Conservation (phyloP, 441 rosid species). For the Breynia disticha region DNA sequence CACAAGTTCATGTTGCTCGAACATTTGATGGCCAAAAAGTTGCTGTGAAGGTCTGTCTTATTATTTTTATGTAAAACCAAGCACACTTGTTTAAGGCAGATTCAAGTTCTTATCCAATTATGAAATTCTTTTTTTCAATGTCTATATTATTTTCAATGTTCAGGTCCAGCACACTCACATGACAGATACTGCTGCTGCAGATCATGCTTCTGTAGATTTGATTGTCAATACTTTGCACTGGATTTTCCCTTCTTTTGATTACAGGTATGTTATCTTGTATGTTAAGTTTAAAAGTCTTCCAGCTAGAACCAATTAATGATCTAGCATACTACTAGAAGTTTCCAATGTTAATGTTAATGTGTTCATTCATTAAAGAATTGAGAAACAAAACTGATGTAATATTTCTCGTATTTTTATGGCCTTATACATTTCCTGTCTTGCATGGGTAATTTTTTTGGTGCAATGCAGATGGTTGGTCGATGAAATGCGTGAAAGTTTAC, state of each 20-base stretch:
- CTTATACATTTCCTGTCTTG: too few species aligned
- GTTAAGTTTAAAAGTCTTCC: too few species aligned
- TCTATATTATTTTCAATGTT: conserved; percentile 14
- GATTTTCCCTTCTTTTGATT: conserved; percentile 84
- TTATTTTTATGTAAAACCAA: conserved; percentile 13
- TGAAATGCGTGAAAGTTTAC: conserved; percentile 84
- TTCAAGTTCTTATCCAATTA: conserved; percentile 1
- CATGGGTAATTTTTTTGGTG: too few species aligned
- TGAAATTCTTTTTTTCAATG: conserved; percentile 14
- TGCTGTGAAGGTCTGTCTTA: conserved; percentile 71
- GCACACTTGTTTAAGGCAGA: conserved; percentile 7
- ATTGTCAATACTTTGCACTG: conserved; percentile 71
- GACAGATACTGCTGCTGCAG: conserved; percentile 90
- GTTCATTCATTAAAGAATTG: too few species aligned
- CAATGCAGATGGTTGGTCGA: conserved; percentile 76
- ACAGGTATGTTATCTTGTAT: conserved; percentile 41
- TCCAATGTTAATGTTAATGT: too few species aligned
- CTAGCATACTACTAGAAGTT: too few species aligned
- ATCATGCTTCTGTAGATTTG: conserved; percentile 70
- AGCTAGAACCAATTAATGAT: too few species aligned
- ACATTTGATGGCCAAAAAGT: conserved; percentile 65
- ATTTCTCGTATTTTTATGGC: too few species aligned
- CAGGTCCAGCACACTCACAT: conserved; percentile 93
- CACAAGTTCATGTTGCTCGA: conserved; percentile 94
- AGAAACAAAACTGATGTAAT: too few species aligned